Conservation (phyloP, 2,329 filamentous ascomycete genomes). For the Aspergillus amoenus region DNA sequence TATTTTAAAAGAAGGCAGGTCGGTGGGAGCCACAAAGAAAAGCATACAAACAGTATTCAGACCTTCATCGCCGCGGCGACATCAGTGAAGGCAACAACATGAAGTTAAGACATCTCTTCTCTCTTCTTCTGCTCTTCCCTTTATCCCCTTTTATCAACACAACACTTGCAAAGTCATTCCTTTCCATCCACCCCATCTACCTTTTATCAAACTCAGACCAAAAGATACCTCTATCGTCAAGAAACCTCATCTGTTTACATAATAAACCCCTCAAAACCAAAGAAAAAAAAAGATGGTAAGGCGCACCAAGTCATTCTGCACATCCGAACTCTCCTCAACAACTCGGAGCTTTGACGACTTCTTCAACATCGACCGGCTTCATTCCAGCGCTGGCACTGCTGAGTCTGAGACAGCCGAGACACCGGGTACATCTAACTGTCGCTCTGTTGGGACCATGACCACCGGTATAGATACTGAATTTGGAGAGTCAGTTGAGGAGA, state of each 20-base stretch:
- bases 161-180: background rate
- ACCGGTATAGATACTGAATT: background rate
- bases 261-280: background rate
- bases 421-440: background rate
- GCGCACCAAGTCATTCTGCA: slow-evolving; percentile 17
- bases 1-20: background rate
- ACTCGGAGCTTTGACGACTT: slow-evolving; percentile 9
- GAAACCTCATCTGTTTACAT: background rate
- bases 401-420: background rate
- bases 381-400: background rate
- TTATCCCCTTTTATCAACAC: slow-evolving; percentile 1
- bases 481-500: background rate
- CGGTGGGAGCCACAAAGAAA: background rate
- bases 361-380: slow-evolving; percentile 12
- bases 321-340: slow-evolving; percentile 15
- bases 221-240: background rate
- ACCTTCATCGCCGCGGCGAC: slow-evolving; percentile 5
- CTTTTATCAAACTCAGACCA: slow-evolving; percentile 1
- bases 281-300: slow-evolving; percentile 12
- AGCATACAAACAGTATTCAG: background rate
- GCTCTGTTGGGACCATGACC: background rate
- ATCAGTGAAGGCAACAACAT: background rate
- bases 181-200: background rate
- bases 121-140: slow-evolving; percentile 1
- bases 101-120: background rate